Percentiles rank a stretch among this genome's conserved stretches.
phyloP scores from a whole-genome alignment of 2,329 filamentous ascomycete species.

The Drechslera avenae region DNA sequence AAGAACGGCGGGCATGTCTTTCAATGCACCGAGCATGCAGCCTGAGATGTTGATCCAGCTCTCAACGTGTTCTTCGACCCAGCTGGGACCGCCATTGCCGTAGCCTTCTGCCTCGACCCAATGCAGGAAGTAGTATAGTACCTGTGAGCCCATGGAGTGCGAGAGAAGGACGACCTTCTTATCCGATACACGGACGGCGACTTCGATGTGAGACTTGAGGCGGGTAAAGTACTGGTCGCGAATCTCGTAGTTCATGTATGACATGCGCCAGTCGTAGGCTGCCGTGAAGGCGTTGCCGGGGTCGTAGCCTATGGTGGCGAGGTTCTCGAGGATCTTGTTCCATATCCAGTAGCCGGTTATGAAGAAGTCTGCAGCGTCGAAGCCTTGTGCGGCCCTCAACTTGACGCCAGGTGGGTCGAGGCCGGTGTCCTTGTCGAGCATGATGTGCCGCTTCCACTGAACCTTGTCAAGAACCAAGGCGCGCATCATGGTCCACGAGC shows the following conservation, averaged over 20 bases:
- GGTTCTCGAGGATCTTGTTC: conserved; percentile 97
- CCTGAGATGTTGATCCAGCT: conserved; percentile 98
- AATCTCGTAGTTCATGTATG: conserved; percentile 85
- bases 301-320: conserved; percentile 95
- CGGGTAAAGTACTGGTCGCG: conserved; percentile 94
- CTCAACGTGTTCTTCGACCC: conserved; percentile 89
- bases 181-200: conserved; percentile 71
- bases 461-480: conserved; percentile 92
- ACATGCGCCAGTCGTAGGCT: conserved; percentile 89
- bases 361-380: conserved; percentile 97
- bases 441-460: conserved; percentile 93
- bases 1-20: conserved; percentile 85
- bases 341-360: conserved; percentile 94
- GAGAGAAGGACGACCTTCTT: conserved; percentile 86
- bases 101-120: conserved; percentile 79
- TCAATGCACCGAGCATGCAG: conserved; percentile 94
- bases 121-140: conserved; percentile 83
- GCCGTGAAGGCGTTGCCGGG: conserved; percentile 74
- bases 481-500: conserved; percentile 98
- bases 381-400: conserved; percentile 89
- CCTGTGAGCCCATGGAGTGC: conserved; percentile 97
- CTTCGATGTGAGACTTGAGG: conserved; percentile 88
- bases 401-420: conserved; percentile 91
- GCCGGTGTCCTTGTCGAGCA: conserved; percentile 91
- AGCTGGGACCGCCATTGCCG: conserved; percentile 79